Conservation (phyloP, 1,139 yeast species). For the Candida smagusa region DNA sequence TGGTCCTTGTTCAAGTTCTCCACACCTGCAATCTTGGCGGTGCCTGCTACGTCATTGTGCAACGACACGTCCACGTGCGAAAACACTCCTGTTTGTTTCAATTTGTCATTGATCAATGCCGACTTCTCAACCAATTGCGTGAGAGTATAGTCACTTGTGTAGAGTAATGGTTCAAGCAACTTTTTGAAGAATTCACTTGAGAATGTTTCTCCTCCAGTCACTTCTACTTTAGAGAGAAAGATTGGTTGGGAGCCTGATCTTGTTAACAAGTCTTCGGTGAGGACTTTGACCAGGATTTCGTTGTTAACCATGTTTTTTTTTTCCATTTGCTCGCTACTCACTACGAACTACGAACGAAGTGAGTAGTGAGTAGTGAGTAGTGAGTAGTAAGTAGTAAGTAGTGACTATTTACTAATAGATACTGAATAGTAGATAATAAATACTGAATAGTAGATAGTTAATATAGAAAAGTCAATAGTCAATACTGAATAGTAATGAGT, state of each 20-base stretch:
- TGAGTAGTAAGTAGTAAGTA: too few relatives aligned
- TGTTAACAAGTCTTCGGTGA: conserved; percentile 31
- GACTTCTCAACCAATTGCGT: conserved; percentile 34
- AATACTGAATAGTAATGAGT: too few relatives aligned
- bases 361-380: too few relatives aligned
- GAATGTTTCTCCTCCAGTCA: conserved; percentile 49
- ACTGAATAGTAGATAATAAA: too few relatives aligned
- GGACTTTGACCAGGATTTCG: conserved; percentile 25
- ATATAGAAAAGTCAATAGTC: too few relatives aligned
- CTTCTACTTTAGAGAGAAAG: conserved; percentile 43
- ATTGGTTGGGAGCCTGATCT: conserved; percentile 40
- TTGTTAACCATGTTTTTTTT: neutral
- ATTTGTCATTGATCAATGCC: conserved; percentile 24
- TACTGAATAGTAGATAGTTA: too few relatives aligned
- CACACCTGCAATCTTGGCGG: conserved; percentile 15
- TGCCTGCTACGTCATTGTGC: conserved; percentile 27
- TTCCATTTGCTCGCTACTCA: neutral
- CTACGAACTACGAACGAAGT: too few relatives aligned
- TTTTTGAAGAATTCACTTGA: conserved; percentile 45
- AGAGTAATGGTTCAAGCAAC: conserved; percentile 43
- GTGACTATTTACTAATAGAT: too few relatives aligned
- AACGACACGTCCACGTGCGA: conserved; percentile 31
- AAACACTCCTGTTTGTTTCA: conserved; percentile 45
- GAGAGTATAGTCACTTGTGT: conserved; percentile 44
- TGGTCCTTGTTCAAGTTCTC: conserved; percentile 33